Conservation (phyloP, 148 eudicot species). For the Camellia japonica region DNA sequence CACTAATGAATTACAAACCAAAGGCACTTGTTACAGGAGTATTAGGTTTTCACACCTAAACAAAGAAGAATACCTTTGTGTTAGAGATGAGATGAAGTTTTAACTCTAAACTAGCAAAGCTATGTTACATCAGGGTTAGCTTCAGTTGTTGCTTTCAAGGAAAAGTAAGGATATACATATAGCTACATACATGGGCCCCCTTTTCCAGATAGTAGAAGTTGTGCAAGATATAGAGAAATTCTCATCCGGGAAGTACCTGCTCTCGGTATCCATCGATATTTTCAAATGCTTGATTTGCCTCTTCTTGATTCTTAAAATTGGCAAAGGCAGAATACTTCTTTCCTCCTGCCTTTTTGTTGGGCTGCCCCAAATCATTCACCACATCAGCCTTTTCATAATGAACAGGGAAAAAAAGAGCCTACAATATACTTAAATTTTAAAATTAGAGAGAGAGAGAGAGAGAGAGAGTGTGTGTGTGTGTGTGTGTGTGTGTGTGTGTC, state of each 20-base stretch:
- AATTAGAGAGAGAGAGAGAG: not conserved
- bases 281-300: slow-evolving; percentile 59
- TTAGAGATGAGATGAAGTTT: not conserved
- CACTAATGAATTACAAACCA: not conserved
- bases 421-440: not conserved
- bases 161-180: not conserved
- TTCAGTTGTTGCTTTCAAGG: slow-evolving; percentile 1
- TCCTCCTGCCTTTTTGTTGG: slow-evolving; percentile 40
- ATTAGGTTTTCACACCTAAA: not conserved
- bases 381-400: slow-evolving; percentile 4
- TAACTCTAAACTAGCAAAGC: not conserved
- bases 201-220: not conserved
- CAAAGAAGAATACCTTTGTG: not conserved
- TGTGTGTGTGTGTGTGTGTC: not conserved
- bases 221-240: not conserved
- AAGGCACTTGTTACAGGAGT: not conserved
- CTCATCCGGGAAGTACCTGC: slow-evolving; percentile 34
- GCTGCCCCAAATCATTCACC: slow-evolving; percentile 30
- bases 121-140: not conserved
- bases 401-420: not conserved
- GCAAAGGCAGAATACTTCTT: slow-evolving; percentile 55
- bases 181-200: not conserved
- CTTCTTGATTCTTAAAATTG: slow-evolving; percentile 45
- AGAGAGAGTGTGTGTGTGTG: too few relatives aligned
- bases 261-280: slow-evolving; percentile 44